Evolutionary conservation across 345 rosid species (phyloP).

Genomic region (Carallia brachiata): DNA sequence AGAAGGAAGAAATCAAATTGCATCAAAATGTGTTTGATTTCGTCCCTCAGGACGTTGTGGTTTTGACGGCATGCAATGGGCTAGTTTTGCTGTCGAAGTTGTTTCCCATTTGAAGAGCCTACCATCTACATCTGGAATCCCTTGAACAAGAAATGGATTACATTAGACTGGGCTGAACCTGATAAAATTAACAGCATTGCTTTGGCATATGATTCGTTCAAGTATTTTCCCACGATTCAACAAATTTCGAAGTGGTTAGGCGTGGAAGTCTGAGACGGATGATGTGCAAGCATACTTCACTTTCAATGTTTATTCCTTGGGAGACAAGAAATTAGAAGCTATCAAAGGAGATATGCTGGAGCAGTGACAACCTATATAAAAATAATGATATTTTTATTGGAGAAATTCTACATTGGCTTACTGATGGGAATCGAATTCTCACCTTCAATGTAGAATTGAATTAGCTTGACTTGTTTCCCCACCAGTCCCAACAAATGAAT

Average conservation of each 20-base stretch:
- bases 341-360: conserved; percentile 34
- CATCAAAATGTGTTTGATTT: conserved; percentile 29
- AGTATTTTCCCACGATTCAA: conserved; percentile 14
- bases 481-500: conserved; percentile 28
- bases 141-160: conserved; percentile 34
- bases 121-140: conserved; percentile 43
- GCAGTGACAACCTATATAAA: conserved; percentile 22
- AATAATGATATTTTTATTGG: conserved; percentile 31
- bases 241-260: conserved; percentile 34
- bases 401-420: conserved; percentile 43
- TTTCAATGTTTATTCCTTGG: conserved; percentile 33
- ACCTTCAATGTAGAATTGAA: conserved; percentile 34
- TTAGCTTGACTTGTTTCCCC: conserved; percentile 31
- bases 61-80: conserved; percentile 41
- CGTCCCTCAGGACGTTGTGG: conserved; percentile 36
- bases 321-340: conserved; percentile 27
- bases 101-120: conserved; percentile 30
- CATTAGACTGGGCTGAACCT: conserved; percentile 28
- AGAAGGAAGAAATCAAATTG: conserved; percentile 7
- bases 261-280: conserved; percentile 11
- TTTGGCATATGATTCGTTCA: conserved; percentile 35
- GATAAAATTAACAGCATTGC: conserved; percentile 24
- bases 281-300: conserved; percentile 13
- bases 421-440: conserved; percentile 34
- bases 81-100: conserved; percentile 35